A percentile compares a stretch with the other conserved stretches of the same genome.
phyloP scores from a whole-genome alignment of 2,329 filamentous ascomycete genomes.

The Decorospora gaudefroyi region DNA sequence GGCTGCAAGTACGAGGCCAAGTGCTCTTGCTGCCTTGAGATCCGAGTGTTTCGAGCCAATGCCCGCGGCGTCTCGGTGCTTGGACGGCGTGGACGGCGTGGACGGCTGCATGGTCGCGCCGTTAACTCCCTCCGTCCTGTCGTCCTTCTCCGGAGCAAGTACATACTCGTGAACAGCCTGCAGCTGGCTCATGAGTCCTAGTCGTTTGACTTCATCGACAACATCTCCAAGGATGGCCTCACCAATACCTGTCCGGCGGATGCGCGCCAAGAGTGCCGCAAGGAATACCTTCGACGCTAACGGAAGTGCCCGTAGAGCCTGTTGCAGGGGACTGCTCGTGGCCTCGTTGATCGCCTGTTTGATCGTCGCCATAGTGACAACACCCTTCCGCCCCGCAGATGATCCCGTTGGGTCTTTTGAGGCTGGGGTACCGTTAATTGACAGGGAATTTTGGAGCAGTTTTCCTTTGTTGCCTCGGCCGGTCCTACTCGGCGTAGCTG shows the following conservation, averaged over 20 bases:
- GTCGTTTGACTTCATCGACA: constrained; percentile 78
- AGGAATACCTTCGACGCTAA: constrained; percentile 84
- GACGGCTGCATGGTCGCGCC: constrained; percentile 12
- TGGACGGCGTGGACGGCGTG: constrained; percentile 27
- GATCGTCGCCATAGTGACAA: constrained; percentile 90
- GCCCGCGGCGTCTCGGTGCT: constrained; percentile 22
- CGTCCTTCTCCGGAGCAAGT: constrained; percentile 49
- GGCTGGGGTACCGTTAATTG: constrained; percentile 28
- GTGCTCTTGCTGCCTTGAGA: constrained; percentile 50
- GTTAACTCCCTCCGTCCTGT: constrained; percentile 15
- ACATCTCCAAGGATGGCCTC: constrained; percentile 91
- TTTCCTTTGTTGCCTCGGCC: constrained; percentile 45
- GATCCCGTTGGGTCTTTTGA: constrained; percentile 32
- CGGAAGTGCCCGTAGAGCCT: constrained; percentile 81
- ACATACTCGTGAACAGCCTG: constrained; percentile 66
- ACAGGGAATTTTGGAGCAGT: constrained; percentile 21
- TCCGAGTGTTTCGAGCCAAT: constrained; percentile 32
- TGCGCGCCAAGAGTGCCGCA: constrained; percentile 76
- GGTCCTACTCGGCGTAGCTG: constrained; percentile 67
- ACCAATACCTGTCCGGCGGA: constrained; percentile 79
- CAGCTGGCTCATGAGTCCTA: constrained; percentile 65
- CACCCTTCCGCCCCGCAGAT: constrained; percentile 46
- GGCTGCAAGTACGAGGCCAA: constrained; percentile 71
- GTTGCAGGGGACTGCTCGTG: constrained; percentile 88
- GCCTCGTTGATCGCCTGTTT: constrained; percentile 95